phyloP scores from a whole-genome alignment of 1,139 yeast species.

The Ogataea hybrid region DNA sequence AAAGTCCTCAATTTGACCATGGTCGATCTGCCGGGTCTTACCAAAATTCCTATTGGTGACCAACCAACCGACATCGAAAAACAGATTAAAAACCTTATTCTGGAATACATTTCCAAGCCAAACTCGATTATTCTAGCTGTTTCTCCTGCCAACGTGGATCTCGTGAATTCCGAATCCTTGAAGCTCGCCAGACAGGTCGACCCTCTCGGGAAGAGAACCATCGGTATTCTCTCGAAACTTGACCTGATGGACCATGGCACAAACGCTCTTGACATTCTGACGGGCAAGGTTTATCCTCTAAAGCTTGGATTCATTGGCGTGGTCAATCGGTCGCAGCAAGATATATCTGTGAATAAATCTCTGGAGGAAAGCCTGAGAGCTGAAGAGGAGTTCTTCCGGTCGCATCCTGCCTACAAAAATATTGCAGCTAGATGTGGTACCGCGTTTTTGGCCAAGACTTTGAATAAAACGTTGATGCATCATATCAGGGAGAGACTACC shows the following conservation, averaged over 20 bases:
- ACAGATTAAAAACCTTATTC: constrained; percentile 83
- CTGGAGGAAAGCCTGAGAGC: constrained; percentile 76
- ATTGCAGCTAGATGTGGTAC: constrained; percentile 94
- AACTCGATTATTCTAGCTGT: constrained; percentile 94
- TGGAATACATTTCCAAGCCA: constrained; percentile 92
- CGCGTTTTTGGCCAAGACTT: constrained; percentile 73
- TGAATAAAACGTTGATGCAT: constrained; percentile 85
- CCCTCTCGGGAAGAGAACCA: constrained; percentile 93
- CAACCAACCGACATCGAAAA: constrained; percentile 96
- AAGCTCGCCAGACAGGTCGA: constrained; percentile 96
- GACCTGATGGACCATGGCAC: constrained; percentile 99
- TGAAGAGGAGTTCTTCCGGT: constrained; percentile 77
- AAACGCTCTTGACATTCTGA: constrained; percentile 87
- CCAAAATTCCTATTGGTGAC: constrained; percentile 97
- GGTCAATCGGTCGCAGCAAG: constrained; percentile 96
- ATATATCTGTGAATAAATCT: constrained; percentile 75
- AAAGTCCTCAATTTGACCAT: constrained; percentile 85
- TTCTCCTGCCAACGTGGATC: constrained; percentile 95
- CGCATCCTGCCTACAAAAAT: constrained; percentile 84
- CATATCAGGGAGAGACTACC: constrained; percentile 95
- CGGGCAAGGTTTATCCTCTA: constrained; percentile 92
- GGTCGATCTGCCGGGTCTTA: constrained; percentile 94
- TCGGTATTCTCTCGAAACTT: constrained; percentile 88
- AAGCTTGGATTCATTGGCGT: constrained; percentile 95
- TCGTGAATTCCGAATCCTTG: constrained; percentile 92